Base-by-base conservation (phyloP, 106 monocot species). In the Triglochin maritima region DNA sequence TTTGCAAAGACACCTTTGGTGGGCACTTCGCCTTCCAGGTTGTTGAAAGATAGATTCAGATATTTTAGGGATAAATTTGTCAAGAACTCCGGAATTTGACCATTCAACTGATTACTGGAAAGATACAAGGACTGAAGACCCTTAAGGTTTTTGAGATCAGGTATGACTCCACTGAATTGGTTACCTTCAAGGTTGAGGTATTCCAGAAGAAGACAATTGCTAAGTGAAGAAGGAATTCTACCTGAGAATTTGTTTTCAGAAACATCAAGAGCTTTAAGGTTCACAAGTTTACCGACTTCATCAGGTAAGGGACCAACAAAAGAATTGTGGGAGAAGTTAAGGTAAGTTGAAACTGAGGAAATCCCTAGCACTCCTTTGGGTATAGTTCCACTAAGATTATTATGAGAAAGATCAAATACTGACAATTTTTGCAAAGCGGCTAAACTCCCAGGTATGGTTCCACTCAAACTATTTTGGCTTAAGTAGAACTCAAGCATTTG, bases 31-130 rank as follows among this genome's bases (percentile, higher is more conserved):
- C 75, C 68, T 44, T 68, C 61, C 3, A 75, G 16, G 7, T 68
- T 47, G 44, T 75, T 75, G 47, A 52, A 68, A 9, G 75, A 75
- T 49, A 75, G 68, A 59, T 75, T 75, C n/a, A 75, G 61, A 12
- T 16, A 44, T 45, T 46, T 48, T 10, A 75, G 61, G 15, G n/a
- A 0, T 10, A 68, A 50, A 4, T 4, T 59, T 14, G 2, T 53
- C 5, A 75, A 61, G 43, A 55, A 62, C n/a, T 44, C 9, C 45
- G 75, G 75, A 4, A 75, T 62, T 10, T 3, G 15, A 8, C 75
- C 68, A 0, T 68, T 60, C n/a, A 75, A 6, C 4, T 46, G 59
- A 46, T 75, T 75, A 6, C 16, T n/a, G 4, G 75, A 75, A 44
- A 75, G 54, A 56, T 75, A 67, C 9, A 75, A 51, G 17, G 51